A percentile compares a stretch with the other conserved stretches of the same genome.
Evolutionary conservation across 129 eudicot genomes (phyloP).

Genomic region (Glebionis coronaria): DNA sequence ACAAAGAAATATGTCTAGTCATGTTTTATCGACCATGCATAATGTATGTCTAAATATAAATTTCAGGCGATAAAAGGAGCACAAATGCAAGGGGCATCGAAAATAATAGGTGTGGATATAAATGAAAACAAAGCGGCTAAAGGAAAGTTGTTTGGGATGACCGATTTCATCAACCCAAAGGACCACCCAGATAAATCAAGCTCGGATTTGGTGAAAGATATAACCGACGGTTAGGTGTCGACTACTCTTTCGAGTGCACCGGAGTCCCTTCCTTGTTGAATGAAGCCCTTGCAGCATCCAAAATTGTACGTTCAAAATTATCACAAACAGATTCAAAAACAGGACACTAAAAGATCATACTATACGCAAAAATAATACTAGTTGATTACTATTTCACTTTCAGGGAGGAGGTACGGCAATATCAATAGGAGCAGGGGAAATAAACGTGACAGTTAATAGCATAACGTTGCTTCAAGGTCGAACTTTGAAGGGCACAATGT

Average conservation of each 20-base stretch:
- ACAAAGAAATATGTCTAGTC: too few species aligned
- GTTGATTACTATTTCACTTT: not conserved
- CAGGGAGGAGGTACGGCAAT: conserved; percentile 50
- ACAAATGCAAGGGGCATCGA: too few species aligned
- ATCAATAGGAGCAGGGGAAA: conserved; percentile 40
- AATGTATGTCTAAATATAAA: too few species aligned
- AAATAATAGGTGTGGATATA: not conserved
- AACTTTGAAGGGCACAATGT: conserved; percentile 38
- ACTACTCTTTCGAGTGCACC: conserved; percentile 46
- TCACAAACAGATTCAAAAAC: too few species aligned
- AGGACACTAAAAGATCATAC: too few species aligned
- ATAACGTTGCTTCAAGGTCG: conserved; percentile 35
- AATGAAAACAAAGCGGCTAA: too few species aligned
- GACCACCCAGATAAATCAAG: conserved; percentile 21
- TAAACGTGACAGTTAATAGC: conserved; percentile 25
- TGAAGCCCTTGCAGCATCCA: conserved; percentile 48
- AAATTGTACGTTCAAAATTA: conserved; percentile 28
- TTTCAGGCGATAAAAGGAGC: too few species aligned
- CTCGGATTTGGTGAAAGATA: conserved; percentile 40
- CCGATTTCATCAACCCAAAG: conserved; percentile 26
- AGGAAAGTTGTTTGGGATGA: conserved; percentile 36
- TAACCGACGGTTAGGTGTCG: conserved; percentile 44
- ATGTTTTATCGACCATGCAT: too few species aligned
- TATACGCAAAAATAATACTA: too few species aligned
- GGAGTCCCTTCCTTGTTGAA: conserved; percentile 41